Conservation (phyloP, 495 filamentous ascomycete species). For the Penicillium bovifimosum region DNA sequence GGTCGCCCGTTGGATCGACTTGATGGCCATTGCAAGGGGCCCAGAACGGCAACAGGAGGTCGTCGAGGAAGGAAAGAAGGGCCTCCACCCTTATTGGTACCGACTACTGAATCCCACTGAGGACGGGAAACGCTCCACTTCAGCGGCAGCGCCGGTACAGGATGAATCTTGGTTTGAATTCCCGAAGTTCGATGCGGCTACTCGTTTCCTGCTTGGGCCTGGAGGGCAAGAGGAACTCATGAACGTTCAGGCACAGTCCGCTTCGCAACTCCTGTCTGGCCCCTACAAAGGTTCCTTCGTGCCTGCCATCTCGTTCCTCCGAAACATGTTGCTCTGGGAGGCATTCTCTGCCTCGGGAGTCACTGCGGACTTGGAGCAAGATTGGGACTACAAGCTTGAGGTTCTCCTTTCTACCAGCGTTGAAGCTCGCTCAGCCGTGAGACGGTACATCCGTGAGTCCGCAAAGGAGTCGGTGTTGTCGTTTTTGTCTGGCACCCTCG, state of each 20-base stretch:
- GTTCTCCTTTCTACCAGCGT: slow-evolving; percentile 60
- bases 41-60: slow-evolving; percentile 67
- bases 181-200: slow-evolving; percentile 39
- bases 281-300: slow-evolving; percentile 42
- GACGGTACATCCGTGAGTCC: slow-evolving; percentile 39
- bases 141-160: slow-evolving; percentile 11
- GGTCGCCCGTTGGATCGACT: slow-evolving; percentile 78
- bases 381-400: slow-evolving; percentile 81
- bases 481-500: slow-evolving; percentile 52
- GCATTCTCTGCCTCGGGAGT: slow-evolving; percentile 52
- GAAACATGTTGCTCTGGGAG: slow-evolving; percentile 66
- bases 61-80: slow-evolving; percentile 83
- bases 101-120: slow-evolving; percentile 53
- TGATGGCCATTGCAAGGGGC: slow-evolving; percentile 66
- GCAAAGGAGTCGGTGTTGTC: slow-evolving; percentile 26
- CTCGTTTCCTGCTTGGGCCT: slow-evolving; percentile 29
- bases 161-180: slow-evolving; percentile 37
- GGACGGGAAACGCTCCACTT: slow-evolving; percentile 20
- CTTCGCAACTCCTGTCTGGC: slow-evolving; percentile 27
- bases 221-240: slow-evolving; percentile 17
- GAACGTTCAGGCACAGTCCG: slow-evolving; percentile 14
- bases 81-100: slow-evolving; percentile 78
- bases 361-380: slow-evolving; percentile 58
- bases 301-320: slow-evolving; percentile 63
- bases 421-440: slow-evolving; percentile 52